Conservation (phyloP, 2,329 filamentous ascomycete species). For the Capronia epimyces region DNA sequence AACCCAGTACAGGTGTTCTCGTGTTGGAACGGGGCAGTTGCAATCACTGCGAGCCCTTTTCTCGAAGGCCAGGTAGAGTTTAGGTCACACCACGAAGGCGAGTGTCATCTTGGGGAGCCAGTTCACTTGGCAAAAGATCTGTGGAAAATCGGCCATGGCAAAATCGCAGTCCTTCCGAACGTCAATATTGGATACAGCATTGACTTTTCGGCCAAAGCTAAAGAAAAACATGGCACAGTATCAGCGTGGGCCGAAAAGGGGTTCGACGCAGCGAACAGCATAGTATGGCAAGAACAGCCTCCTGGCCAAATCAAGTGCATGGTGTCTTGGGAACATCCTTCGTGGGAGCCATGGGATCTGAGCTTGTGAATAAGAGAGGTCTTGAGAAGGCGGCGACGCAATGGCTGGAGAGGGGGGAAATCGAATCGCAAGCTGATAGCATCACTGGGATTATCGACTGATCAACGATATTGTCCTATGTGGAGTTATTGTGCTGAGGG, state of each 20-base stretch:
- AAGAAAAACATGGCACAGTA: constrained; percentile 49
- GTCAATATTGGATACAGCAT: constrained; percentile 54
- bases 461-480: too few species aligned
- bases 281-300: constrained; percentile 27
- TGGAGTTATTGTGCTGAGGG: too few species aligned
- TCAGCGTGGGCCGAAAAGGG: constrained; percentile 7
- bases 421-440: too few species aligned
- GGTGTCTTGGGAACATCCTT: constrained; percentile 3
- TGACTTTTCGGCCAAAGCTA: constrained; percentile 43
- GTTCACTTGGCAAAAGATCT: constrained; percentile 54
- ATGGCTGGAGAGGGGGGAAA: too few species aligned
- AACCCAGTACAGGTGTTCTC: constrained; percentile 56
- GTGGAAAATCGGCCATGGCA: constrained; percentile 48
- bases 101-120: constrained; percentile 54
- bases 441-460: too few species aligned
- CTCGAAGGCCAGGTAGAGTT: constrained; percentile 44
- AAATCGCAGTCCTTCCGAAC: constrained; percentile 52
- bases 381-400: neutral
- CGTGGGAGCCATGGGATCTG: constrained; percentile 15
- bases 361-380: neutral
- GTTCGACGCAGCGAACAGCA: constrained; percentile 13
- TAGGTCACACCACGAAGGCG: constrained; percentile 36
- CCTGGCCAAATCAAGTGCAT: constrained; percentile 29
- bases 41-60: constrained; percentile 47
- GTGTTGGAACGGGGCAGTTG: constrained; percentile 56